Evolutionary conservation across 1,284 basidiomycete species (phyloP).

Genomic region (Neotropicomus parvogracilis): DNA sequence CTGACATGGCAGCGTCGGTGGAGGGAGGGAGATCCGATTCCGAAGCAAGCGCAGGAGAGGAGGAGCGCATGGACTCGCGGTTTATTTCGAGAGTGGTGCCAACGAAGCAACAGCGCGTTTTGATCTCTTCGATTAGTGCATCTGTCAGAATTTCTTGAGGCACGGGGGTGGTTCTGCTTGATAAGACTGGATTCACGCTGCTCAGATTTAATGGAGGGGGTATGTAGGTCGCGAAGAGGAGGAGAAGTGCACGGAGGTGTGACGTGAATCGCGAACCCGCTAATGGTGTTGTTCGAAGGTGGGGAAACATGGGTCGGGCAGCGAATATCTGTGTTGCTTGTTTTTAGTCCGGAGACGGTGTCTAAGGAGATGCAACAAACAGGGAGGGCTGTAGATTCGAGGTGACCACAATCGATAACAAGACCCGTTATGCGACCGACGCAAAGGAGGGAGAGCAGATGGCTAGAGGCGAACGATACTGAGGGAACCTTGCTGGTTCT

Average conservation of each 20-base stretch:
- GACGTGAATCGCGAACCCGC: conserved; percentile 73
- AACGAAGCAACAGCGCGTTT: conserved; percentile 79
- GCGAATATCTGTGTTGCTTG: conserved; percentile 68
- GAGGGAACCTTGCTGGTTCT: conserved; percentile 68
- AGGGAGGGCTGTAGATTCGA: conserved; percentile 85
- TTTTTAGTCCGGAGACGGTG: conserved; percentile 1
- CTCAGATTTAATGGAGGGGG: conserved; percentile 72
- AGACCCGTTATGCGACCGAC: conserved; percentile 88
- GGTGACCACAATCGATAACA: conserved; percentile 88
- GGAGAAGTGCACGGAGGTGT: conserved; percentile 74
- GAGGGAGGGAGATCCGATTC: conserved; percentile 54
- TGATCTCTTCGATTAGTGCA: conserved; percentile 76
- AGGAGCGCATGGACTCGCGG: conserved; percentile 36
- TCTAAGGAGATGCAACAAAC: conserved; percentile 47
- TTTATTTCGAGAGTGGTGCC: conserved; percentile 49
- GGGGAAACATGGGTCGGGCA: conserved; percentile 79
- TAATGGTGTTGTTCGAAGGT: conserved; percentile 76
- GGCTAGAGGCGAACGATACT: conserved; percentile 87
- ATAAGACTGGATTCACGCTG: conserved; percentile 57
- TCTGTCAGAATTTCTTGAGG: conserved; percentile 75
- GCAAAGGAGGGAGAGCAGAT: conserved; percentile 79
- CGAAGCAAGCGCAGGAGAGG: conserved; percentile 41
- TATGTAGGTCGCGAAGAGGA: conserved; percentile 76
- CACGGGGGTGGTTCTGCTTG: conserved; percentile 60
- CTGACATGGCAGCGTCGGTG: conserved; percentile 55